Conservation (phyloP, 2,329 filamentous ascomycete species). For the Coniosporium tulheliwenetii region DNA sequence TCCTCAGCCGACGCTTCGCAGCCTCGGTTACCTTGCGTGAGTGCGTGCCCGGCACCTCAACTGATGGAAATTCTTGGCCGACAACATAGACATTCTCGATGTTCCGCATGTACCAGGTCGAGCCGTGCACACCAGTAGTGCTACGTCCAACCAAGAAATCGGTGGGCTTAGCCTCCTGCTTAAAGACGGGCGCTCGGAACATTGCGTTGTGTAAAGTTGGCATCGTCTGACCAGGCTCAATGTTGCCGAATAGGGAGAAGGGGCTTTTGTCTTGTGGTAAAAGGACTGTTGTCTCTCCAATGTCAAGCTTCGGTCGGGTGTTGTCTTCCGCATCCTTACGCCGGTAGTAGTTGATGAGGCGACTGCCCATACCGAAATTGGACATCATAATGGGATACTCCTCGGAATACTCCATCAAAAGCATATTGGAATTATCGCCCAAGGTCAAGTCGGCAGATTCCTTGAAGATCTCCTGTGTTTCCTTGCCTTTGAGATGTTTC, state of each 20-base stretch:
- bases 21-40: slow-evolving; percentile 91
- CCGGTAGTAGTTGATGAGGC: slow-evolving; percentile 92
- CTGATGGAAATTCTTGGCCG: slow-evolving; percentile 81
- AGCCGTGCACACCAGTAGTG: slow-evolving; percentile 62
- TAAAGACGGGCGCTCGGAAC: slow-evolving; percentile 88
- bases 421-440: slow-evolving; percentile 73
- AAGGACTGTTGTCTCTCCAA: slow-evolving; percentile 79
- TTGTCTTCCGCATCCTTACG: slow-evolving; percentile 67
- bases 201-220: slow-evolving; percentile 89
- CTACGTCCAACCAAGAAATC: slow-evolving; percentile 82
- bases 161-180: slow-evolving; percentile 58
- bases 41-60: slow-evolving; percentile 86
- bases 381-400: slow-evolving; percentile 83
- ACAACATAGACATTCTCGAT: slow-evolving; percentile 85
- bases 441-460: slow-evolving; percentile 71
- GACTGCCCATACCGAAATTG: slow-evolving; percentile 94
- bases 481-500: slow-evolving; percentile 68
- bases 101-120: slow-evolving; percentile 68
- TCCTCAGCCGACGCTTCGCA: slow-evolving; percentile 92
- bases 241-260: slow-evolving; percentile 86
- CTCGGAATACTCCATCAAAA: slow-evolving; percentile 91
- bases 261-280: slow-evolving; percentile 91
- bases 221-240: slow-evolving; percentile 79
- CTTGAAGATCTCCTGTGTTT: slow-evolving; percentile 62
- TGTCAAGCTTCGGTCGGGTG: slow-evolving; percentile 59